A percentile compares a stretch with the other conserved stretches of the same genome.
phyloP scores from a whole-genome alignment of 768 basidiomycete genomes.

The Hypholoma sublateritium region DNA sequence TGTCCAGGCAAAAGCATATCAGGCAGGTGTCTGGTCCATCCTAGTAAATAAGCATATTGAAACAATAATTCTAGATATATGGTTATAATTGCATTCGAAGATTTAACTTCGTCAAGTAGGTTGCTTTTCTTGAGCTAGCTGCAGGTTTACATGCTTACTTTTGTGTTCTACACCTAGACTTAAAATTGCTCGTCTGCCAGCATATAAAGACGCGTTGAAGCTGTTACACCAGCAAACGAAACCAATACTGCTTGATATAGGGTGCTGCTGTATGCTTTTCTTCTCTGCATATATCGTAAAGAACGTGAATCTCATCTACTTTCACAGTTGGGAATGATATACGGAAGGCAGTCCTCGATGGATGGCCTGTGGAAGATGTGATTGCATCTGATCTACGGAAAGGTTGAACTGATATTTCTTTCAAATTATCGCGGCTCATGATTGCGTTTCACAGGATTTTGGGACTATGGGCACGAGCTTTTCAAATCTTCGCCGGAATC shows the following conservation, averaged over 20 bases:
- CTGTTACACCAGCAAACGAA: conserved; percentile 23
- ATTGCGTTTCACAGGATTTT: conserved; percentile 41
- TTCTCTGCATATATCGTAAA: conserved; percentile 1
- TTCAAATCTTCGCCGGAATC: conserved; percentile 51
- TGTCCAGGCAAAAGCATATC: conserved; percentile 36
- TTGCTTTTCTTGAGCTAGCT: background rate
- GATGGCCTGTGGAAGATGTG: conserved; percentile 33
- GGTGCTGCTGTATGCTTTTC: conserved; percentile 36
- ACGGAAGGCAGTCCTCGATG: conserved; percentile 35
- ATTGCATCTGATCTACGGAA: conserved; percentile 33
- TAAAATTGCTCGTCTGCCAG: conserved; percentile 35
- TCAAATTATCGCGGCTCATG: too few species aligned
- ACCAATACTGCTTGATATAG: conserved; percentile 40
- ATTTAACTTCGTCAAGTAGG: conserved; percentile 34
- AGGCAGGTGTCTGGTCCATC: conserved; percentile 1
- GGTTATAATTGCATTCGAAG: conserved; percentile 37
- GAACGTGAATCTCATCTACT: background rate
- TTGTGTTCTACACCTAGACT: conserved; percentile 12
- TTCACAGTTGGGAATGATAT: conserved; percentile 36
- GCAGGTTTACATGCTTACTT: background rate
- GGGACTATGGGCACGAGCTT: conserved; percentile 61
- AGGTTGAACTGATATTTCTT: conserved; percentile 18
- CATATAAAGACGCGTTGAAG: conserved; percentile 29
- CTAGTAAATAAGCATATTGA: background rate
- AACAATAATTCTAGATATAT: conserved; percentile 23